Percentiles rank a stretch among this genome's conserved stretches.
Conservation (phyloP, 176 grass and related monocot species). For the Aegilops tauschii region DNA sequence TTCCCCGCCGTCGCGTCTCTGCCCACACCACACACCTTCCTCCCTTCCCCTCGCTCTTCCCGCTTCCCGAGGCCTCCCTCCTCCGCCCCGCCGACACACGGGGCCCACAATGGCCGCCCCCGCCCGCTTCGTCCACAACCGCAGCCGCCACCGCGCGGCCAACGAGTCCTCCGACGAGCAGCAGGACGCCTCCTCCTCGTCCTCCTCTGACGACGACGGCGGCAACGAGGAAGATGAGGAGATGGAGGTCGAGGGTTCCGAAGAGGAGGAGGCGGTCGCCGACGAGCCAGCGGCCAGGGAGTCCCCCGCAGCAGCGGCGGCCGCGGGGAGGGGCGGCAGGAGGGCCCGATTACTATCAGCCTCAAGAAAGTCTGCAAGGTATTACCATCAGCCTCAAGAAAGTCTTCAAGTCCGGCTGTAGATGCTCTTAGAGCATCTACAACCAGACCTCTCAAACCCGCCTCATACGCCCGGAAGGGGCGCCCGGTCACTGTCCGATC, state of each 20-base stretch:
- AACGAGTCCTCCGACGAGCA: constrained; percentile 19
- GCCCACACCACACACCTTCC: constrained; percentile 34
- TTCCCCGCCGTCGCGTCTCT: not conserved
- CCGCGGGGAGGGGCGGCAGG: constrained; percentile 27
- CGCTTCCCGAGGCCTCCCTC: constrained; percentile 24
- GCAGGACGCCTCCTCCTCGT: constrained; percentile 27
- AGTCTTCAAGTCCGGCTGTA: no score
- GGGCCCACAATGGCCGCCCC: constrained; percentile 19
- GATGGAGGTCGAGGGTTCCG: constrained; percentile 28
- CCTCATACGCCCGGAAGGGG: no score
- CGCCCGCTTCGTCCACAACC: constrained; percentile 41
- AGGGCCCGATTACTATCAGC: constrained; percentile 70
- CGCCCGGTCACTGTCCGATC: no score
- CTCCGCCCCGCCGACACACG: constrained; percentile 21
- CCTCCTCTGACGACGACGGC: constrained; percentile 52
- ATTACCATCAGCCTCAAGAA: no score
- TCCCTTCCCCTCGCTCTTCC: not conserved
- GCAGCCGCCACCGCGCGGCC: constrained; percentile 13
- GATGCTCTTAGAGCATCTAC: no score
- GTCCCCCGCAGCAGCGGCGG: not conserved
- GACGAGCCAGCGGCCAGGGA: constrained; percentile 11
- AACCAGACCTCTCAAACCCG: no score
- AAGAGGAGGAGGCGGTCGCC: not conserved
- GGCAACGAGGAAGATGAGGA: constrained; percentile 22
- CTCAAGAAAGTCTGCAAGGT: constrained; percentile 94